Percentiles rank a stretch among this genome's conserved stretches.
Evolutionary conservation across 164 flowering plant genomes (phyloP).

Genomic region (Amborella trichopoda): DNA sequence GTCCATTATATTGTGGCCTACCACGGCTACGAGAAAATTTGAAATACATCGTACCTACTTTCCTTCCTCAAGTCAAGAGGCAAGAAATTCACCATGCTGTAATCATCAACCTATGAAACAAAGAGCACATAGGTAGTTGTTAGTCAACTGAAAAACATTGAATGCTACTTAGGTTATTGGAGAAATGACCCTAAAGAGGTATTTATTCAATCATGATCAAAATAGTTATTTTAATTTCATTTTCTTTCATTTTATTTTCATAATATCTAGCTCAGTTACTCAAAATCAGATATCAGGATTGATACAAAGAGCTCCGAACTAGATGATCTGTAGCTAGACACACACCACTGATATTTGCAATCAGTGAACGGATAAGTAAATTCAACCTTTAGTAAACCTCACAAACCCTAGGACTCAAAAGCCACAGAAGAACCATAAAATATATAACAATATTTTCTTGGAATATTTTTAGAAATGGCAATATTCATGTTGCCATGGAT

Average conservation of each 20-base stretch:
- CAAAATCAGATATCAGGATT: not conserved
- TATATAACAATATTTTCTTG: too few relatives aligned
- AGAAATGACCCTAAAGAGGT: not conserved
- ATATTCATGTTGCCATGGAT: too few relatives aligned
- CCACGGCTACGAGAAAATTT: not conserved
- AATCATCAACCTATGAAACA: constrained; percentile 38
- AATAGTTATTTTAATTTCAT: too few relatives aligned
- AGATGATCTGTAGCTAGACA: too few relatives aligned
- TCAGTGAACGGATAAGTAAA: too few relatives aligned
- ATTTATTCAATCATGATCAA: too few relatives aligned
- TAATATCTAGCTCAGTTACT: not conserved
- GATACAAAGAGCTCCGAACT: too few relatives aligned
- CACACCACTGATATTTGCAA: too few relatives aligned
- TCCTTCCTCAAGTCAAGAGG: constrained; percentile 59
- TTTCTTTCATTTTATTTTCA: not conserved
- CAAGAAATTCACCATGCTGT: constrained; percentile 54
- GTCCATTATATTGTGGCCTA: not conserved
- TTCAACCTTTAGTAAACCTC: too few relatives aligned
- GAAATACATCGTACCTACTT: constrained; percentile 22
- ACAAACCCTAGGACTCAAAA: too few relatives aligned
- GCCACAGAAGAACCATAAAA: too few relatives aligned
- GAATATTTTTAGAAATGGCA: too few relatives aligned
- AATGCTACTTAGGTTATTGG: not conserved
- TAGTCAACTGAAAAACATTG: not conserved
- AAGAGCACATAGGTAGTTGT: not conserved